Evolutionary conservation across 768 basidiomycete species (phyloP).

Genomic region (Leccinum olivaceopallidum): DNA sequence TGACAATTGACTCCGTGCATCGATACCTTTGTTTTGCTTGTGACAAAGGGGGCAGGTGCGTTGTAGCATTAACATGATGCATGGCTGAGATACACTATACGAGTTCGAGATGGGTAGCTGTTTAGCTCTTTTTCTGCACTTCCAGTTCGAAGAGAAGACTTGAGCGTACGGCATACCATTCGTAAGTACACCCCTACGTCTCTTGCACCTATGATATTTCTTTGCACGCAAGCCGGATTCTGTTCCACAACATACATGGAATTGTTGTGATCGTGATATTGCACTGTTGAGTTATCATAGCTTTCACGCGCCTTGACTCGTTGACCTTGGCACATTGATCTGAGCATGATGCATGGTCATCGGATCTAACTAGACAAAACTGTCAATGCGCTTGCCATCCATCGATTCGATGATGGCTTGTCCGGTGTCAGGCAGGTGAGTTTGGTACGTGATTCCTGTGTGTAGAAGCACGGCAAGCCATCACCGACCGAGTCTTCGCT

Average conservation of each 20-base stretch:
- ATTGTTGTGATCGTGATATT: conserved; percentile 2
- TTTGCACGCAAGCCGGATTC: conserved; percentile 21
- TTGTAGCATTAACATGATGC: conserved; percentile 49
- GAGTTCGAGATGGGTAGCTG: conserved; percentile 31
- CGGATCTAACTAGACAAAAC: background rate
- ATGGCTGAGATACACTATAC: conserved; percentile 44
- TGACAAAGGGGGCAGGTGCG: conserved; percentile 56
- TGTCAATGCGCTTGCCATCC: background rate
- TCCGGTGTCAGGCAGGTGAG: conserved; percentile 4
- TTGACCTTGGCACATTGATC: conserved; percentile 29
- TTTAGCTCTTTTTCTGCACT: conserved; percentile 19
- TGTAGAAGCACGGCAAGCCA: background rate
- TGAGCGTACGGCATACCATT: conserved; percentile 30
- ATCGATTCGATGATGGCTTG: background rate
- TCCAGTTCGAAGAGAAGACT: conserved; percentile 19
- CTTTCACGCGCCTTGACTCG: conserved; percentile 15
- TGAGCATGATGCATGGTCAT: conserved; percentile 8
- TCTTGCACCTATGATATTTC: conserved; percentile 42
- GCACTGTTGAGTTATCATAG: conserved; percentile 27
- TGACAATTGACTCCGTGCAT: conserved; percentile 20
- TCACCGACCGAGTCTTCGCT: too few relatives aligned
- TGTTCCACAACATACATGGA: background rate
- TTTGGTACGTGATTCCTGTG: background rate
- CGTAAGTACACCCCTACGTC: conserved; percentile 60
- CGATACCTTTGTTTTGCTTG: conserved; percentile 29